A percentile compares a stretch with the other conserved stretches of the same genome.
Conservation (phyloP, 441 rosid genomes). For the Adansonia gregorii region DNA sequence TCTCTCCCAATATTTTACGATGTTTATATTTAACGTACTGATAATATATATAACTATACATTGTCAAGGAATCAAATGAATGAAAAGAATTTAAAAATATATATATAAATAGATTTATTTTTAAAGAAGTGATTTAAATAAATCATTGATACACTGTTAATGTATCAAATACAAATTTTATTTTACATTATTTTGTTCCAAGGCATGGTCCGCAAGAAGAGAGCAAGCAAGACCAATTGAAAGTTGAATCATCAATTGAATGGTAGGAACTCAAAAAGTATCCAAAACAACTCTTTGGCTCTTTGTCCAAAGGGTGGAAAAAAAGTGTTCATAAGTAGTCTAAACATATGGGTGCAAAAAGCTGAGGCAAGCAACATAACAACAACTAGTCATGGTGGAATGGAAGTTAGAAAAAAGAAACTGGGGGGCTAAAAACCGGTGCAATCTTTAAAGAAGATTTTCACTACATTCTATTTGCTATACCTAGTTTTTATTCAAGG, state of each 20-base stretch:
- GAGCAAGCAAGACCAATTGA: not conserved
- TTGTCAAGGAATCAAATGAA: too few relatives aligned
- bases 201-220: not conserved
- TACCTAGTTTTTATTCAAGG: constrained; percentile 12
- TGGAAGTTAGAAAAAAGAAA: not conserved
- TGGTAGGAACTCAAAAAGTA: not conserved
- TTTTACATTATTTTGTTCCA: not conserved
- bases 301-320: not conserved
- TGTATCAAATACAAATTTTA: too few relatives aligned
- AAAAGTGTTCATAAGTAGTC: not conserved
- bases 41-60: too few relatives aligned
- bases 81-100: too few relatives aligned
- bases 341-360: not conserved
- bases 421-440: not conserved
- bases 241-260: not conserved
- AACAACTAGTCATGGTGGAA: too few relatives aligned
- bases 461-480: not conserved
- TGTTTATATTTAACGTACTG: too few relatives aligned
- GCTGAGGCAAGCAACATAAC: not conserved
- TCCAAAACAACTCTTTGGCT: constrained; percentile 1
- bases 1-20: not conserved
- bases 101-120: too few relatives aligned
- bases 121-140: too few relatives aligned
- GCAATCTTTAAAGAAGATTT: constrained; percentile 24
- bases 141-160: too few relatives aligned